Base-by-base conservation (phyloP, 805 yeast genomes). In the Zygotorulaspora sp. region DNA sequence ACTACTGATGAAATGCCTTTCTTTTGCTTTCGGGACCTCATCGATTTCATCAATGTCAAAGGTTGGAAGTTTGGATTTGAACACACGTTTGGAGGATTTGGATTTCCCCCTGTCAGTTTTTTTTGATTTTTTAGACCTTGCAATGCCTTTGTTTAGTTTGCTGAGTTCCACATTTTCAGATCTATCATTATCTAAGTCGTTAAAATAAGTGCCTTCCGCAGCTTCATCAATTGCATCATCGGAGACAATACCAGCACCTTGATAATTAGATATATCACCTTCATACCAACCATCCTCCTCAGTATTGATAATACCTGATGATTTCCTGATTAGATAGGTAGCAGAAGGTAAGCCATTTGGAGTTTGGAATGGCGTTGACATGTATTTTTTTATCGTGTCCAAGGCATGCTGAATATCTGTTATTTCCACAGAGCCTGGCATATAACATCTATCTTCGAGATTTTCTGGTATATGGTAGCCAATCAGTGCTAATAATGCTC, bases 301-400 rank as follows among this genome's bases (percentile, higher is more conserved):
- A 1, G 19, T 29, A 4, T 15, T 20, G 3, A 16, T 6, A 16
- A 3, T 22, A 22, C 18, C 19, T 18, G 28, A 22, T 12, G 30
- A 23, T 6, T 57, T 50, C 21, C 58, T 47, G 7, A 47, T 38
- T n/a, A 58, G 33, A 31, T 56, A 57, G 3, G 55, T 43, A 11
- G 58, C 45, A 2, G 62, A 52, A 1, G 59, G 43, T 35, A 38
- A 30, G 1, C 59, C 59, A 37, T 54, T 53, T 19, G 56, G 51
- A 3, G 61, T 49, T 35, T 52, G 53, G 15, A 58, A 60, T 8
- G 63, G 51, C 4, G 49, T 51, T 0, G 46, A 20, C 19, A 45
- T 24, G 35, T 58, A 48, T 26, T 50, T 55, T n/a, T 36, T 35
- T 9, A 60, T 34, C 6, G 44, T 21, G 1, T 39, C 43, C 3